Base-by-base conservation (phyloP, 805 yeast genomes). In the Saturnispora gosingensis region DNA sequence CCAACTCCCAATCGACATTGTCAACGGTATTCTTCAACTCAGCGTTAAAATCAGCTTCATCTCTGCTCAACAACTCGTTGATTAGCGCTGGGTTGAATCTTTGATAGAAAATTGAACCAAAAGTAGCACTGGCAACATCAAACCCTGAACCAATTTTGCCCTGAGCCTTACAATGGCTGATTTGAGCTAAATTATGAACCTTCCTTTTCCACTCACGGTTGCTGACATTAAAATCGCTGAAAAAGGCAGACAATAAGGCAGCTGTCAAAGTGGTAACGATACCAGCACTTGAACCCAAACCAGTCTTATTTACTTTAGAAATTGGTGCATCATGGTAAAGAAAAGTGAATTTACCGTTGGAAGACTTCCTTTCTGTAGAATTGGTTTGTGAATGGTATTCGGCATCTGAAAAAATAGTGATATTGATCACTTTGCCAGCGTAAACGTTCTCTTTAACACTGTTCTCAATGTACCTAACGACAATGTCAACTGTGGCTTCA, bases 141-240 rank as follows among this genome's bases (percentile, higher is more conserved):
- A 93, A 93, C 0, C 99, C 99, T 3, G 97, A 88, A 0, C 99
- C 99, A 25, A 93, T 82, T 66, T 93, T 93, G 32, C 88, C 87
- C 66, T 93, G 99, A 3, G 99, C 98, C 52, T 80, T 76, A 65
- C 97, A 90, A 66, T 93, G 99, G 0, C 96, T 84, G 8, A 87
- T 72, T 65, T 93, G 99, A 0, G 97, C 80, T 27, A 88, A 67
- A 60, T 88, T 91, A 65, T 93, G 98, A 35, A 91, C 72, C n/a
- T 65, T 54, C 4, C 59, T 38, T 27, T 53, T 56, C 54, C 55
- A 53, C 57, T 27, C 71, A 18, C 45, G 34, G 7, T 65, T 55
- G 0, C 53, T 40, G 2, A 71, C 54, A 51, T 74, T 68, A 11
- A 75, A 62, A 5, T 66, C 50, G 11, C 51, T 24, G 5, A 36